phyloP scores from a whole-genome alignment of 306 rosid genomes.

The Prunus salicina region DNA sequence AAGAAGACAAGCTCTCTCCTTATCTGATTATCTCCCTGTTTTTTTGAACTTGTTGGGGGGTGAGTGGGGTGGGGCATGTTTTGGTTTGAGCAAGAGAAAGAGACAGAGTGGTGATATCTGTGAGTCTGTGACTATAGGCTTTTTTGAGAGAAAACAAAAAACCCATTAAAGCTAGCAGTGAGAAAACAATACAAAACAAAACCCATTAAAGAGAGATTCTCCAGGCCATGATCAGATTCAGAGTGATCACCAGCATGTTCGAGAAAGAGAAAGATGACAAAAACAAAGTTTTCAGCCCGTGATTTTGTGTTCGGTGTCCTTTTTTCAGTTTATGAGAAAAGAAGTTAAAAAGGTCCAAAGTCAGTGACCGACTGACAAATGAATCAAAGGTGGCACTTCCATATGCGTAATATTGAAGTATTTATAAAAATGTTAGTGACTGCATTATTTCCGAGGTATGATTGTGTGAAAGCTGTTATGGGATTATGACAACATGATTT shows the following conservation, averaged over 20 bases:
- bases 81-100: slow-evolving; percentile 14
- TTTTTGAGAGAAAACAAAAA: no score
- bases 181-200: neutral
- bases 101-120: neutral
- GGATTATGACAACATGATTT: slow-evolving; percentile 1
- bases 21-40: neutral
- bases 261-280: slow-evolving; percentile 48
- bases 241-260: slow-evolving; percentile 14
- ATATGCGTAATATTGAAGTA: neutral
- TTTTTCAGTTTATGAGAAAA: slow-evolving; percentile 8
- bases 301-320: slow-evolving; percentile 39
- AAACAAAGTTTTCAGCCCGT: slow-evolving; percentile 59
- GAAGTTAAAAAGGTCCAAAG: neutral
- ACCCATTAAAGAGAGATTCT: slow-evolving; percentile 9
- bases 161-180: neutral
- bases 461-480: neutral
- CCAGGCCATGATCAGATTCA: neutral
- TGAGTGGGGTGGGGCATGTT: slow-evolving; percentile 8
- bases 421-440: neutral
- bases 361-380: slow-evolving; percentile 22
- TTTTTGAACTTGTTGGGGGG: slow-evolving; percentile 16
- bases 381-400: neutral
- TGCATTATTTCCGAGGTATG: neutral
- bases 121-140: slow-evolving; percentile 5
- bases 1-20: no score